These are phyloP conservation scores for Rozella allomycis DNA, from an alignment of 371 early-diverging fungal species.

Conservation along the genomic window DNA sequence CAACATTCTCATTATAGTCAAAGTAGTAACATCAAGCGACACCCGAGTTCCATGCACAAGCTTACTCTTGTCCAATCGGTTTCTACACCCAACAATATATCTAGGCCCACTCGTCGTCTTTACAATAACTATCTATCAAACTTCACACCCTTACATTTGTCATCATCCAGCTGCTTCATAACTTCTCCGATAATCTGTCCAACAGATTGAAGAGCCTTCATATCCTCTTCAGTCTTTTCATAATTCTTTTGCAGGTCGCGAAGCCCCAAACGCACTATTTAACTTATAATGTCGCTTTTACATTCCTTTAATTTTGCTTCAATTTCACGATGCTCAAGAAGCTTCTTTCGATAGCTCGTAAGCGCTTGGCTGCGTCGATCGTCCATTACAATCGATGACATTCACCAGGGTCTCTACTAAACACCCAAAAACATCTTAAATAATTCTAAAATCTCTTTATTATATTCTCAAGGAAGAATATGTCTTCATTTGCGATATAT, in stretches of 20 bases:
- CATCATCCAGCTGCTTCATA: conserved; percentile 89
- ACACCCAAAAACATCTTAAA: too few relatives aligned
- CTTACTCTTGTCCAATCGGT: conserved; percentile 73
- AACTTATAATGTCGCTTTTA: too few relatives aligned
- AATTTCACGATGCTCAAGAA: conserved; percentile 77
- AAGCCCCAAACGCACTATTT: conserved; percentile 71
- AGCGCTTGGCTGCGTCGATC: conserved; percentile 51
- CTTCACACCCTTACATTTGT: conserved; percentile 72
- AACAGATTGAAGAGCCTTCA: conserved; percentile 94
- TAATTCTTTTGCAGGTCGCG: conserved; percentile 61
- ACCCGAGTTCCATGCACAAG: conserved; percentile 90
- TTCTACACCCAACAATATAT: conserved; percentile 96
- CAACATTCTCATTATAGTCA: conserved; percentile 96
- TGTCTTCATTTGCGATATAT: too few relatives aligned
- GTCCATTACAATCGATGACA: too few relatives aligned
- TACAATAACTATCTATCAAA: conserved; percentile 59
- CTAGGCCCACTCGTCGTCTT: conserved; percentile 96
- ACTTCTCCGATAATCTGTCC: conserved; percentile 99
- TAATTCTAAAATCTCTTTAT: too few relatives aligned
- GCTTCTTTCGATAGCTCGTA: conserved; percentile 54
- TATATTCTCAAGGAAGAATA: too few relatives aligned
- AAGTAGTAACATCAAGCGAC: conserved; percentile 96
- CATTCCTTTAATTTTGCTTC: conserved; percentile 85
- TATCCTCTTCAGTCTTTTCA: conserved; percentile 91
- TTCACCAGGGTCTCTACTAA: too few relatives aligned